Percentiles rank a stretch among this genome's conserved stretches.
Evolutionary conservation across 2,329 filamentous ascomycete genomes (phyloP).

Genomic region (Xylariaceae sp.): DNA sequence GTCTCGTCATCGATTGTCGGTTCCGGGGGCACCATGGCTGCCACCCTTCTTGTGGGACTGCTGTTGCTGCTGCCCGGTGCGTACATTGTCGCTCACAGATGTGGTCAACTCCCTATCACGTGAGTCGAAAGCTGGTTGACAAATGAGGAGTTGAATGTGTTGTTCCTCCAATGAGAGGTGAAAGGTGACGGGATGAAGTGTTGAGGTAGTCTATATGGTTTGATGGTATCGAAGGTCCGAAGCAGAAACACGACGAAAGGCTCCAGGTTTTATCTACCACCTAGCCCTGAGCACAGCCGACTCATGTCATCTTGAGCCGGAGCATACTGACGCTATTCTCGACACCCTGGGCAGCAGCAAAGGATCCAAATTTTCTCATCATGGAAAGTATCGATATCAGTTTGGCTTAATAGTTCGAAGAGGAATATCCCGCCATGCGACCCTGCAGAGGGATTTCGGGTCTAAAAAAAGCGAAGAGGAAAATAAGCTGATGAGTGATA

Average conservation of each 20-base stretch:
- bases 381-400: not conserved
- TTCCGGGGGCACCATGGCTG: constrained; percentile 2
- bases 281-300: not conserved
- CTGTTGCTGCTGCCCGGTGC: constrained; percentile 9
- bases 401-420: constrained; percentile 5
- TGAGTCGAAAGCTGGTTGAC: not conserved
- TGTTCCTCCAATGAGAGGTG: not conserved
- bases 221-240: not conserved
- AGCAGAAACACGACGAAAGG: not conserved
- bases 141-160: not conserved
- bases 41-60: not conserved
- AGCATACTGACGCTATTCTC: constrained; percentile 1
- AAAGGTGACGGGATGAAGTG: not conserved
- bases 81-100: constrained; percentile 13
- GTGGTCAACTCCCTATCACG: not conserved
- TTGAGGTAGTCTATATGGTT: not conserved
- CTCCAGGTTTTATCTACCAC: constrained; percentile 7
- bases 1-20: constrained; percentile 14
- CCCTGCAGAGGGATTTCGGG: constrained; percentile 7
- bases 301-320: not conserved
- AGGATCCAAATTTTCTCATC: not conserved
- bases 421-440: constrained; percentile 16
- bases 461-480: constrained; percentile 17
- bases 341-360: not conserved
- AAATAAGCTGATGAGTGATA: constrained; percentile 7